Base-by-base conservation (phyloP, 768 basidiomycete genomes). In the Pleurotus platypus region DNA sequence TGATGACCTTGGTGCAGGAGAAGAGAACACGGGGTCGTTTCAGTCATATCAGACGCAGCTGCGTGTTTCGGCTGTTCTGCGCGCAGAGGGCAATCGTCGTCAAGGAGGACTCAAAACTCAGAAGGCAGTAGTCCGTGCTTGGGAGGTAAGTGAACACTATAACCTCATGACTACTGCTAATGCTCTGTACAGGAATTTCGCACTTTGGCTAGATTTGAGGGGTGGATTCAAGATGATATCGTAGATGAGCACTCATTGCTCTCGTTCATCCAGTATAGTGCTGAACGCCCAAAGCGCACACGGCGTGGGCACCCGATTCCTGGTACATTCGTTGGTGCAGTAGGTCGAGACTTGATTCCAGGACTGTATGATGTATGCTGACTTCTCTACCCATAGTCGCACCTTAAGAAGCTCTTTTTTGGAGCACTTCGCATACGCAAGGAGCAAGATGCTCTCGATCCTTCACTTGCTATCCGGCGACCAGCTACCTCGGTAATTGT, bases 331-430 rank as follows among this genome's bases (percentile, higher is more conserved):
- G 22, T 22, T 22, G 22, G 22, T 22, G 22, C 22, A 22, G 22
- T 22, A 22, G 22, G 22, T 22, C 22, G 3, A 22, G 4, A 2
- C 20, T 30, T 5, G 11, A 15, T 12, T n/a, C 3, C 22, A 22
- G 22, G 22, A 22, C 22, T 22, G 22, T 22, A 22, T 22, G 22
- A 22, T 3, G 3, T 22, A 22, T 3, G 22, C 22, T 22, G 22
- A 22, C 53, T 18, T 16, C 30, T 20, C 27, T 35, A 49, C 15
- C 18, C 35, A 57, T 42, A 70, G 69, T 71, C 67, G 2, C 70
- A 70, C 26, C 46, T 72, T 8, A 70, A 70, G 56, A 71, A 70
- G 51, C 54, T 62, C 4, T 70, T 66, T 47, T 72, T 70, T 47
- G 64, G 67, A 1, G 66, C 61, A 6, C 64, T 70, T 37, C 67